Conservation (phyloP, 129 eudicot species). For the Flaveria ramosissima region DNA sequence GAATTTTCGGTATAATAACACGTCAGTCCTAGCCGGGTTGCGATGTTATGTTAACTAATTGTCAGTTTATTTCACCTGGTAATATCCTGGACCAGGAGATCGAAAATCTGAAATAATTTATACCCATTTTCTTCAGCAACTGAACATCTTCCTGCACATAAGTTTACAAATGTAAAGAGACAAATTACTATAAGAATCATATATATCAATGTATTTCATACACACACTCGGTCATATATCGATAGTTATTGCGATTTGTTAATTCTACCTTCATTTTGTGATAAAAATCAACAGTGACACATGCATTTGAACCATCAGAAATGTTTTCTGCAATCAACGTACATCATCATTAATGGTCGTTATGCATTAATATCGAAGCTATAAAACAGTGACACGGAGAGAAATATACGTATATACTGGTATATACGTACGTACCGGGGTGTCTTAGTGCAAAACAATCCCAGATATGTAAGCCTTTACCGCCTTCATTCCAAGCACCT, state of each 20-base stretch:
- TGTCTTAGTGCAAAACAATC: conserved; percentile 25
- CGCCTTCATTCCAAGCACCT: conserved; percentile 32
- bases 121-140: conserved; percentile 36
- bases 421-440: conserved; percentile 17
- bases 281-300: conserved; percentile 30
- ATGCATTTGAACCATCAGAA: conserved; percentile 19
- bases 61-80: conserved; percentile 3
- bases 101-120: conserved; percentile 41
- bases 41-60: too few relatives aligned
- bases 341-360: not conserved
- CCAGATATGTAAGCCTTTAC: conserved; percentile 39
- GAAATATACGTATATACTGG: not conserved
- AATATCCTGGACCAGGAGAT: conserved; percentile 55
- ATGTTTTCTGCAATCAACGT: conserved; percentile 21
- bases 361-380: too few relatives aligned
- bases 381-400: not conserved
- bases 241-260: too few relatives aligned
- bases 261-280: conserved; percentile 15
- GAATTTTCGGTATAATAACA: too few relatives aligned
- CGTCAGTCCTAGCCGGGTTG: too few relatives aligned
- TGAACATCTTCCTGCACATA: conserved; percentile 44
- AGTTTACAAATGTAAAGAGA: too few relatives aligned
- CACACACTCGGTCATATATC: too few relatives aligned
- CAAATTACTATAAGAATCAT: too few relatives aligned
- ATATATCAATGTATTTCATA: too few relatives aligned